Evolutionary conservation across 2,329 filamentous ascomycete genomes (phyloP), one percentile per base, ranked within the genome.

Genomic region (Cercospora janseana): DNA sequence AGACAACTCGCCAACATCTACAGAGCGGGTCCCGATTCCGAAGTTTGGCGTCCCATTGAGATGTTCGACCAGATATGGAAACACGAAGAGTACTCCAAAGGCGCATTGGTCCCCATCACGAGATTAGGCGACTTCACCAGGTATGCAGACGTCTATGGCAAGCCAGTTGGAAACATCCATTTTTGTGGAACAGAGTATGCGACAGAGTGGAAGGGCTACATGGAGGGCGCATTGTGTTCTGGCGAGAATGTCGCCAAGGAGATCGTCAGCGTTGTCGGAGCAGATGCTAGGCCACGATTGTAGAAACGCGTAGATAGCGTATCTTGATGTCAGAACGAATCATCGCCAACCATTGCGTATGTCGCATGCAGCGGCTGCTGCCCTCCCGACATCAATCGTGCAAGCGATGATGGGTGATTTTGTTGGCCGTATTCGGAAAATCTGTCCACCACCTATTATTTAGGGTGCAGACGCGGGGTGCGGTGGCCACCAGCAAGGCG

Each of bases 181-280:
- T 52, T 52, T 27, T 47, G 28, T 10, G 50, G 50, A 10, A 52
- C 50, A 13, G 50, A 52, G 50, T 29, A 29, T 12, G 27, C 50
- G 4, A 31, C 27, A 9, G 50, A 52, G 21, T 52, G 50, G 50
- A 49, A 49, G 21, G 49, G 50, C 7, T 52, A 52, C 13, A 52
- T 52, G 50, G 50, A 52, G 29, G 50, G 50, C 3, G 50, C 50
- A 9, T 27, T 52, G 13, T 32, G 35, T 15, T 49, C 44, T 6
- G 50, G 50, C 23, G 37, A 44, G 27, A 35, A 31, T 18, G 50
- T 35, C 8, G 45, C 44, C 10, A 18, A 27, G 29, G 45, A 52
- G 45, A 26, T 49, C 13, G 15, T 48, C 13, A 23, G 28, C 6
- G 41, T 16, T 10, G 27, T 45, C 26, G 41, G 41, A 7, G 12